A percentile compares a stretch with the other conserved stretches of the same genome.
Evolutionary conservation across 345 rosid genomes (phyloP).

Genomic region (Isatis tinctoria): DNA sequence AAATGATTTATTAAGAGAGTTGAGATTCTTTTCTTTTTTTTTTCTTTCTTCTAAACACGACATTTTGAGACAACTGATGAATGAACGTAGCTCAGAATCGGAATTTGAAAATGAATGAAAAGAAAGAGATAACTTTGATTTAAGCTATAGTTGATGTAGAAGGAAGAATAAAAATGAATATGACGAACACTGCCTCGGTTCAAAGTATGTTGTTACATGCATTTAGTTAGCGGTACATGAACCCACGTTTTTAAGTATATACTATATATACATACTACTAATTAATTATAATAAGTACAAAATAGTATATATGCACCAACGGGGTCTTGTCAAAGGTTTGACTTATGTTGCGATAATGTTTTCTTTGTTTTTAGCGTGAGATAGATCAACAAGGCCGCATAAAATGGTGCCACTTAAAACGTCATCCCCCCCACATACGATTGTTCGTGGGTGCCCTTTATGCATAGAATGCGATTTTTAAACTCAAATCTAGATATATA

Average conservation of each 20-base stretch:
- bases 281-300: background rate
- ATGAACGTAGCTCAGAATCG: constrained; percentile 26
- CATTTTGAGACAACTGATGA: constrained; percentile 13
- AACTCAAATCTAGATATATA: background rate
- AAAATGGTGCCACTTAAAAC: constrained; percentile 1
- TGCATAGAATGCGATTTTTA: background rate
- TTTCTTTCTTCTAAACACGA: background rate
- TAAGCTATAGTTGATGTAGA: constrained; percentile 9
- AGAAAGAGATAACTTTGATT: constrained; percentile 4
- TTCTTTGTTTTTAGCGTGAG: background rate
- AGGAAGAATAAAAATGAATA: constrained; percentile 18
- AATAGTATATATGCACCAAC: constrained; percentile 21
- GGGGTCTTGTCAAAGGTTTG: constrained; percentile 30
- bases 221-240: constrained; percentile 32
- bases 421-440: constrained; percentile 16
- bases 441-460: constrained; percentile 16
- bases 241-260: constrained; percentile 5
- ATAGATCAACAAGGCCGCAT: background rate
- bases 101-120: constrained; percentile 2
- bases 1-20: constrained; percentile 1
- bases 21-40: background rate
- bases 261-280: background rate
- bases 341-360: constrained; percentile 30
- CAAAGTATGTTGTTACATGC: constrained; percentile 27
- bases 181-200: constrained; percentile 32